Evolutionary conservation across 192 early-diverging fungal genomes (phyloP), one percentile per base, ranked within the genome.

Genomic region (Helicostylum pulchrum): DNA sequence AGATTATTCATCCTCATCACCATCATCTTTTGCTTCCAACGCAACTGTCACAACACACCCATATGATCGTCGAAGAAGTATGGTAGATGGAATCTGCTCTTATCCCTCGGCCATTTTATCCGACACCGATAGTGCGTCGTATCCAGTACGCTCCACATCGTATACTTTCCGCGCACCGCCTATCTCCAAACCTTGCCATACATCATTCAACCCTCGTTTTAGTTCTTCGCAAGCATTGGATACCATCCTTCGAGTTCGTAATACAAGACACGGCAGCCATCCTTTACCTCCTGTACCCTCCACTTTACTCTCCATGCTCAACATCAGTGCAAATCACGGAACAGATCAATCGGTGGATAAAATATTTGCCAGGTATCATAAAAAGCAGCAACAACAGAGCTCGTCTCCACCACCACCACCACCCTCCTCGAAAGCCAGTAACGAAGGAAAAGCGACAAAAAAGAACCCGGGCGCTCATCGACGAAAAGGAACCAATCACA

Each of bases 61-160:
- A 30, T 19, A 63, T 53, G 62, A 63, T 39, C 48, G 62, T 51
- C 48, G 62, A 34, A 50, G 47, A 52, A 63, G 62, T 26, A 63
- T 63, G 62, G 49, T 52, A 12, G 46, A 63, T 42, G 49, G 48
- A 19, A 50, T 52, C 17, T 52, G 39, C 19, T 32, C 62, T 32
- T 49, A 63, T 51, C 34, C 48, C 3, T 21, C 62, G n/a, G 9
- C 47, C 34, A 30, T 49, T 5, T 42, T 39, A 19, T 36, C 48
- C 31, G 46, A 47, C n/a, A 46, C 34, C 4, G 42, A 62, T 3
- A 49, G 8, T 19, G 15, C 44, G 9, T 12, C 23, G 49, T 19
- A 32, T 26, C 32, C 44, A 46, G 46, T 17, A 6, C n/a, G 30
- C 2, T 36, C 58, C 2, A 21, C 42, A 15, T 60, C 43, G 6